Evolutionary conservation across 371 early-diverging fungal species (phyloP), one percentile per base, ranked within the genome.

Genomic region (Amoeboaphelidium occidentale): DNA sequence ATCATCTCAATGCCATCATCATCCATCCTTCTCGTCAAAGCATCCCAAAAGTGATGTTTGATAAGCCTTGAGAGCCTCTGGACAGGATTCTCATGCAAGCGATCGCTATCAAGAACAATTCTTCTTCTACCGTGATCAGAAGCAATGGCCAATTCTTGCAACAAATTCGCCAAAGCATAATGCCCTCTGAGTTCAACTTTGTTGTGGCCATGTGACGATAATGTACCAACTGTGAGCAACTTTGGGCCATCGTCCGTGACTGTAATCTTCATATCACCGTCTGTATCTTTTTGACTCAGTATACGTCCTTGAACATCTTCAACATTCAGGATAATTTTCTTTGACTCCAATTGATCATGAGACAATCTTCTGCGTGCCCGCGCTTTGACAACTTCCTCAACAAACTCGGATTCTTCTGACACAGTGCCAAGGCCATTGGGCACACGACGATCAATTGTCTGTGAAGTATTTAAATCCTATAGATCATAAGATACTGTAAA

Each of bases 221-320:
- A 82, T 0, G 93, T 87, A 20, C 84, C 84, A 24, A 94, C 68
- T 1, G 72, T 67, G 55, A 94, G 72, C 1, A 76, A 67, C 56
- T 92, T 94, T 23, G 96, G 92, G 0, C 96, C 96, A 3, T 66
- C 53, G 62, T 94, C 96, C 44, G 81, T 74, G 46, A 94, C 68
- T 0, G 93, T 94, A 55, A 94, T 89, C 59, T 91, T 92, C 54
- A 70, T 79, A 56, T 94, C 85, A 20, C 84, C 85, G 61, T 91
- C 83, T 0, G 90, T 87, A 61, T 94, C 96, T 62, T 94, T 93
- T 57, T 94, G 93, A 48, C 68, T 76, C 27, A 94, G 63, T 13
- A 94, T 70, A 25, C 63, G 58, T 12, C 48, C 62, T 62, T 32
- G 17, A 10, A 17, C 17, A 6, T 32, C 17, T 17, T 32, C 39